phyloP scores from a whole-genome alignment of 176 grass and related monocot genomes.

The Leersia perrieri region DNA sequence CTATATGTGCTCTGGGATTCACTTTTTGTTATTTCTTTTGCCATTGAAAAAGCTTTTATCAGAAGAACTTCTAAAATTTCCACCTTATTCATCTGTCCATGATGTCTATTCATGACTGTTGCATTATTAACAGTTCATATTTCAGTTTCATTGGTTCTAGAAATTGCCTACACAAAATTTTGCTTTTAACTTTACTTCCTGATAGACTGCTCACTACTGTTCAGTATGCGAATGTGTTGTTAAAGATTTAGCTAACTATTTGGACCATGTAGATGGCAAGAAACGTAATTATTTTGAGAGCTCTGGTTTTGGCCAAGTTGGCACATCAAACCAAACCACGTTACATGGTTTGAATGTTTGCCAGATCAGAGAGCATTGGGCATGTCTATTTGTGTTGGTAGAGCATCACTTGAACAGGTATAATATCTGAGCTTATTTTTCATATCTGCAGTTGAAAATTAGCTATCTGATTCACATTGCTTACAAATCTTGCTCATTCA shows the following conservation, averaged over 20 bases:
- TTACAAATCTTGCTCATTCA: neutral
- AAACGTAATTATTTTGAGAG: slow-evolving; percentile 63
- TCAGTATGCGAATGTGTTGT: slow-evolving; percentile 94
- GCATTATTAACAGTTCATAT: neutral
- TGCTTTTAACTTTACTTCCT: slow-evolving; percentile 10
- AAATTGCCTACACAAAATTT: neutral
- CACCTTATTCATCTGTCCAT: neutral
- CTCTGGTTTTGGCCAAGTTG: slow-evolving; percentile 20
- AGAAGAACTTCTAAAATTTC: too few species aligned
- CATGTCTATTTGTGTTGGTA: slow-evolving; percentile 98
- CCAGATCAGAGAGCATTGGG: slow-evolving; percentile 98
- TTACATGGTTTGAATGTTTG: slow-evolving; percentile 32
- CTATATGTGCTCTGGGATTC: neutral
- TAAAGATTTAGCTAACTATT: slow-evolving; percentile 99
- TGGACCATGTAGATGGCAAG: slow-evolving; percentile 98
- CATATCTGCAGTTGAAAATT: neutral
- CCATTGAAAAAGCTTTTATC: neutral
- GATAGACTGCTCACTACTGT: slow-evolving; percentile 88
- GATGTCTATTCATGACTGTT: neutral
- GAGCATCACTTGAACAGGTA: slow-evolving; percentile 94
- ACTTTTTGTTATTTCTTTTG: neutral
- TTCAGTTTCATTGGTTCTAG: neutral
- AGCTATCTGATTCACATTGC: neutral
- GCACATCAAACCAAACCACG: slow-evolving; percentile 26
- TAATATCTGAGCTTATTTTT: slow-evolving; percentile 11